These are phyloP conservation scores for Colletotrichum orbiculare DNA, from an alignment of 2,329 filamentous ascomycete genomes.

Conservation along the genomic window DNA sequence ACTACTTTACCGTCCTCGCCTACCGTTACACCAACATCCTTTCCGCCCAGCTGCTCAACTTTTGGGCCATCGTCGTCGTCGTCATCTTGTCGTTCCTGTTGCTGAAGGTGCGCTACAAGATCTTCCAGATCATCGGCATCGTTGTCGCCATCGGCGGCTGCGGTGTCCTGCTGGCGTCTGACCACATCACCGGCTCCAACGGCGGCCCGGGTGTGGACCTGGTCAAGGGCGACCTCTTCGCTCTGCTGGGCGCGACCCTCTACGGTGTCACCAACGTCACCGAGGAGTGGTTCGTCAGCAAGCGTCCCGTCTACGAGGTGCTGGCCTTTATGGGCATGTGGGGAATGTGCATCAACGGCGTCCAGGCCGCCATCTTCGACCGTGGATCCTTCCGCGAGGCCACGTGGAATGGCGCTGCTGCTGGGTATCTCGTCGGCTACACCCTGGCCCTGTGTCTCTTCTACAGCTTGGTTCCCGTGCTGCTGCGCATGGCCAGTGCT, in stretches of 20 bases:
- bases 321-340: slow-evolving; percentile 91
- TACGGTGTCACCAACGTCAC: slow-evolving; percentile 93
- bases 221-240: slow-evolving; percentile 93
- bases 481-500: slow-evolving; percentile 89
- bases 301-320: slow-evolving; percentile 90
- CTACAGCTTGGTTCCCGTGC: slow-evolving; percentile 86
- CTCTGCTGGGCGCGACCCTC: slow-evolving; percentile 85
- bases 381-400: slow-evolving; percentile 74
- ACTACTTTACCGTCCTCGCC: slow-evolving; percentile 96
- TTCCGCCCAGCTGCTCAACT: slow-evolving; percentile 95
- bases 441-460: slow-evolving; percentile 86
- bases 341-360: slow-evolving; percentile 90
- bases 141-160: slow-evolving; percentile 90
- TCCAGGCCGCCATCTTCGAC: slow-evolving; percentile 93
- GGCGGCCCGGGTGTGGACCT: slow-evolving; percentile 75
- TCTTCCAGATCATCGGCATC: slow-evolving; percentile 87
- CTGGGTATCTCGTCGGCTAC: slow-evolving; percentile 89
- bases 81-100: slow-evolving; percentile 85
- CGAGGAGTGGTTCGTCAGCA: slow-evolving; percentile 93
- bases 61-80: slow-evolving; percentile 97
- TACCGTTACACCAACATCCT: slow-evolving; percentile 94
- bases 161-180: slow-evolving; percentile 86
- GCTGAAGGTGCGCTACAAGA: slow-evolving; percentile 89
- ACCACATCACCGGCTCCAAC: slow-evolving; percentile 84
- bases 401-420: slow-evolving; percentile 74